Conservation (phyloP, 805 yeast species). For the Millerozyma miso region DNA sequence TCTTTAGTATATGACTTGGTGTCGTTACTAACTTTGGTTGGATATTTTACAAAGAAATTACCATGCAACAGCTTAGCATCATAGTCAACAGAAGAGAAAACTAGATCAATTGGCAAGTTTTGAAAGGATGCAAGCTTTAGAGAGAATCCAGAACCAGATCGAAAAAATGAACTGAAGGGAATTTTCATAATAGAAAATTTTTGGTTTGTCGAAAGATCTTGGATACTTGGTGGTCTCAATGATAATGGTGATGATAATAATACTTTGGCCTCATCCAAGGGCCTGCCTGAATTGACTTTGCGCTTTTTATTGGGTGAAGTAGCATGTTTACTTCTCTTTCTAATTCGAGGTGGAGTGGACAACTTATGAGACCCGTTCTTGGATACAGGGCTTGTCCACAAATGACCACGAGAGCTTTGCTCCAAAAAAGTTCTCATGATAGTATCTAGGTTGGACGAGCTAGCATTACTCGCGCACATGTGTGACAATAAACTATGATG, state of each 20-base stretch:
- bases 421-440: conserved; percentile 10
- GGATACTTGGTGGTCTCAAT: background rate
- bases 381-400: conserved; percentile 6
- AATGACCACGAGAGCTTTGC: conserved; percentile 7
- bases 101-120: conserved; percentile 9
- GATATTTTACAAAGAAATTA: conserved; percentile 7
- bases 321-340: background rate
- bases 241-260: background rate
- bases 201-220: conserved; percentile 7
- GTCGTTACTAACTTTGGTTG: conserved; percentile 1
- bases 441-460: conserved; percentile 7
- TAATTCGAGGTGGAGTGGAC: background rate
- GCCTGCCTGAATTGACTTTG: no score
- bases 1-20: background rate
- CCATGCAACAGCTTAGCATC: conserved; percentile 15
- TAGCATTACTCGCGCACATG: background rate
- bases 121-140: background rate
- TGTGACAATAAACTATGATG: conserved; percentile 1
- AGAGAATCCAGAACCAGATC: conserved; percentile 20
- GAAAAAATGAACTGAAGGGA: conserved; percentile 17
- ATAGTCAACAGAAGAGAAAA: conserved; percentile 19
- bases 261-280: background rate
- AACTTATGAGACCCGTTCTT: background rate
- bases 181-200: conserved; percentile 16
- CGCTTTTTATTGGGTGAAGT: background rate